Evolutionary conservation across 2,329 filamentous ascomycete genomes (phyloP), one percentile per base, ranked within the genome.

Genomic region (Monosporascus ibericus): DNA sequence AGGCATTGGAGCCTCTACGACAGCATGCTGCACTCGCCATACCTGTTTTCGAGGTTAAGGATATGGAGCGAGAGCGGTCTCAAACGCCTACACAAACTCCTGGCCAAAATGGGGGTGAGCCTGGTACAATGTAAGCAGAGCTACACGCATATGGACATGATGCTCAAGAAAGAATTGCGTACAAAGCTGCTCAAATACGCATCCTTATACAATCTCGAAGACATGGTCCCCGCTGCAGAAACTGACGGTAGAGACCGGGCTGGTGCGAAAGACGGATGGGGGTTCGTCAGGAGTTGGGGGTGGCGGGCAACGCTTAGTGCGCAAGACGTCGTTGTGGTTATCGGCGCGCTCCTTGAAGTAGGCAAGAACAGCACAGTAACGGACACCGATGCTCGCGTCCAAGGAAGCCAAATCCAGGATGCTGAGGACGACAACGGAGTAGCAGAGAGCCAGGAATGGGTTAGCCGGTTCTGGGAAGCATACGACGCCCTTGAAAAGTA

Each of bases 111-210:
- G 92, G 94, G 94, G 34, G 89, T 99, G 51, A 95, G 90, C 64
- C 76, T 97, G 38, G 87, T 87, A 5, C 92, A 99, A 72, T 96
- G 92, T 72, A 92, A 90, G 63, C 94, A 97, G 70, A 92, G 85
- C 66, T 99, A 97, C 67, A 90, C 91, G 0, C 94, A 99, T 69
- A 97, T 99, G 92, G 92, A 97, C 70, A 95, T 96, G 85, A 86
- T 95, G 70, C 75, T 99, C 36, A 99, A 97, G 72, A 86, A 90
- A 5, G 89, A 90, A 30, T 73, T 97, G 30, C 85, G 92, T 42
- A 83, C 89, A 47, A 90, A 95, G 54, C 78, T 99, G 2, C 78
- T 96, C 20, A 92, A 92, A 63, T 97, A 96, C 66, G 92, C 92
- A 0, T 90, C 90, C 1, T 79, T 95, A 55, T 99, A 97, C 69